Base-by-base conservation (phyloP, 805 yeast species). In the Nakazawaea ishiwadae region DNA sequence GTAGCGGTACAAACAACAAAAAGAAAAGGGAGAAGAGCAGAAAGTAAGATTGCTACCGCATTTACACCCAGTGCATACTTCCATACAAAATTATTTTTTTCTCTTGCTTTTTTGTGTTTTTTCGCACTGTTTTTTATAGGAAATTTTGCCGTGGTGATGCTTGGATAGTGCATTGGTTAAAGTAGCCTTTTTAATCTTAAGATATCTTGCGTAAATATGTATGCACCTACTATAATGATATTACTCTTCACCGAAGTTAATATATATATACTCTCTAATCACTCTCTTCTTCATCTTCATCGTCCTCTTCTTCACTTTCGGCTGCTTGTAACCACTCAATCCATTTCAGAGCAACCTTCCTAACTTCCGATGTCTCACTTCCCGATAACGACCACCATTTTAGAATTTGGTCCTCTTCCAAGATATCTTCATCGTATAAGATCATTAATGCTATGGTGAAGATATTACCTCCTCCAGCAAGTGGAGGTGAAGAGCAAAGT, bases 311-410 rank as follows among this genome's bases (percentile, higher is more conserved):
- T 19, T 80, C 88, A 47, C 77, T 84, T 33, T 71, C 81, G 1
- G 96, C 97, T 35, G 80, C 85, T 52, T 75, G 74, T 45, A 91
- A 71, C 97, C 97, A 90, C 15, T 81, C 85, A 16, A 91, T 72
- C 81, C 91, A 91, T 59, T 80, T 82, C 7, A 65, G 75, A 2
- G 87, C 79, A 11, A 42, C 49, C 77, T 68, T 21, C 56, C 66
- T 44, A 83, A 73, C 15, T 81, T 80, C 20, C 64, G 66, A 11
- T 60, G 61, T 40, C 63, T 49, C 29, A 52, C 51, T 12, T 64
- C 68, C 5, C 65, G 71, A 12, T 66, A 55, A 41, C 3, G 71
- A 69, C 96, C 96, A 93, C 99, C 99, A 93, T 37, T 63, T 57
- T 53, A 79, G 68, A 32, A 93, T 82, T 42, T 73, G 70, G 18